These are phyloP conservation scores for Aspergillus sclerotiicarbonarius DNA, from an alignment of 495 filamentous ascomycete genomes.

Conservation along the genomic window DNA sequence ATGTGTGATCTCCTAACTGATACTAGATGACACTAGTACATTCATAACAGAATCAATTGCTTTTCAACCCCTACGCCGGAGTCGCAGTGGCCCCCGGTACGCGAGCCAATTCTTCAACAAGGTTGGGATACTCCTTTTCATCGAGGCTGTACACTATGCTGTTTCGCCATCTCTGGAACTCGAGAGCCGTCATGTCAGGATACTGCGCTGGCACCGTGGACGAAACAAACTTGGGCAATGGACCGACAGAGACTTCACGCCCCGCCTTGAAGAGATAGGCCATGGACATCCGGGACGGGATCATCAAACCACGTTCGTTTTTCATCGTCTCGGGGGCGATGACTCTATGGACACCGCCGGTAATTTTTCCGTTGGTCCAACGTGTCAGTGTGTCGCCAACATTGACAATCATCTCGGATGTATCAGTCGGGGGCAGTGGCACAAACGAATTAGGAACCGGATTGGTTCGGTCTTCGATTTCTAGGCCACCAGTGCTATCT, in stretches of 20 bases:
- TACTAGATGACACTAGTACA: too few species aligned
- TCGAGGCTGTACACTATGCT: neutral
- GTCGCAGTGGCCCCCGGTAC: too few species aligned
- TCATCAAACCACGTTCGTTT: neutral
- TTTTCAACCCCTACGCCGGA: too few species aligned
- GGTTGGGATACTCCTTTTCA: too few species aligned
- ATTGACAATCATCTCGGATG: slow-evolving; percentile 44
- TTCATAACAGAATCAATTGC: too few species aligned
- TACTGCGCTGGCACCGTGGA: neutral
- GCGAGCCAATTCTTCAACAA: too few species aligned
- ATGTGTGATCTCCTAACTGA: too few species aligned
- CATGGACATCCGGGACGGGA: slow-evolving; percentile 4
- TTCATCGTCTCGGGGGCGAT: neutral
- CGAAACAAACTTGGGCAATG: neutral
- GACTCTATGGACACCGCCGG: slow-evolving; percentile 47
- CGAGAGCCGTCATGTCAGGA: slow-evolving; percentile 2
- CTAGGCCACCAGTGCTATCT: slow-evolving; percentile 34
- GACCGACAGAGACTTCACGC: neutral
- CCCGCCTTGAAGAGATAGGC: slow-evolving; percentile 8
- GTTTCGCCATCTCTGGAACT: neutral
- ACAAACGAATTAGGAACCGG: neutral
- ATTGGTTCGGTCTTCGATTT: slow-evolving; percentile 26
- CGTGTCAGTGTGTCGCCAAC: slow-evolving; percentile 17
- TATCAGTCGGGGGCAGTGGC: neutral
- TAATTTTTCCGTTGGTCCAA: slow-evolving; percentile 34